A percentile compares a stretch with the other conserved stretches of the same genome.
These are phyloP conservation scores for Spergularia marina DNA, from an alignment of 148 eudicot genomes.

Conservation along the genomic window DNA sequence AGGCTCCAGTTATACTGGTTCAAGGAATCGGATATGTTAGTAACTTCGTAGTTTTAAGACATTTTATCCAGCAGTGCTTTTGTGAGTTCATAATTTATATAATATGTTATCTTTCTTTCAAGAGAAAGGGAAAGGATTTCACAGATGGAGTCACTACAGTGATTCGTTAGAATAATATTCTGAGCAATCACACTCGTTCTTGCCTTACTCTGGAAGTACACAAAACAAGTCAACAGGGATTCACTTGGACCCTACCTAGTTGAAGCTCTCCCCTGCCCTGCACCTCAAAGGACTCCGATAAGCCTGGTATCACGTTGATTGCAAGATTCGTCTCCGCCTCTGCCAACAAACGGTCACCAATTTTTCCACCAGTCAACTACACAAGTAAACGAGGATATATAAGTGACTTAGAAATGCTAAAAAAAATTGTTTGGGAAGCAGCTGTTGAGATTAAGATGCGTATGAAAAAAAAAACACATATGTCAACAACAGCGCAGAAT, in stretches of 20 bases:
- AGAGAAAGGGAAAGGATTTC: neutral
- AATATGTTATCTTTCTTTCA: neutral
- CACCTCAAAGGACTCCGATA: conserved; percentile 91
- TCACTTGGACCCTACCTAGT: conserved; percentile 51
- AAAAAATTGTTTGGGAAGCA: neutral
- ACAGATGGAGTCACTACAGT: neutral
- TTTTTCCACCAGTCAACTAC: conserved; percentile 97
- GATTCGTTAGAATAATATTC: neutral
- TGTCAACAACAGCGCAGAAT: neutral
- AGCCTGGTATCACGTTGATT: conserved; percentile 84
- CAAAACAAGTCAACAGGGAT: neutral
- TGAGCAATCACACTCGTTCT: neutral
- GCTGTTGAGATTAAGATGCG: neutral
- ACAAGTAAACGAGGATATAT: neutral
- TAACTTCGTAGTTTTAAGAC: neutral
- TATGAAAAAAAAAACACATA: conserved; percentile 7
- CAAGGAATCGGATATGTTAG: neutral
- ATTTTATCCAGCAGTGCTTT: neutral
- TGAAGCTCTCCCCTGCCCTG: conserved; percentile 99
- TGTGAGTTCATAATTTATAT: neutral
- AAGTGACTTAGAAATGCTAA: neutral
- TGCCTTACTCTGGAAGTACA: neutral
- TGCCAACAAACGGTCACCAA: conserved; percentile 90
- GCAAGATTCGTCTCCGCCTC: conserved; percentile 99
- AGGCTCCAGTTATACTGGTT: neutral